Evolutionary conservation across 1,284 basidiomycete species (phyloP), one percentile per base, ranked within the genome.

Genomic region (Naganishia sp.): DNA sequence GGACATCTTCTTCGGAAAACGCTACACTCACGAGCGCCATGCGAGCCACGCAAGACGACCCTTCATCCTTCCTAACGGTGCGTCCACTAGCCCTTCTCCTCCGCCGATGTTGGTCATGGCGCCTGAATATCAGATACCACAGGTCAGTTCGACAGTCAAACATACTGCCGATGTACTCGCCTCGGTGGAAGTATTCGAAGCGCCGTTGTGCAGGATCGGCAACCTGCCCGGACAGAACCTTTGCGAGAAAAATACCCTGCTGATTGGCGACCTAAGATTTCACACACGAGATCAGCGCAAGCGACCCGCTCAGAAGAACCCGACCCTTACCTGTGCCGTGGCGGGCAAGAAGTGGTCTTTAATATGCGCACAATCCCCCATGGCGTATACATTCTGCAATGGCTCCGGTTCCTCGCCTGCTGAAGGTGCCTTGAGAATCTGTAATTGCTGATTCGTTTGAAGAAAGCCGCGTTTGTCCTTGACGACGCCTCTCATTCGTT

Each of bases 101-200:
- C 66, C 66, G 16, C 66, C 66, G 10, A 68, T 68, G 25, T 64
- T 68, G 2, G 66, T 64, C 66, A 68, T 68, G 16, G 66, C 43
- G 31, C 66, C 66, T 68, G 46, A 39, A 39, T 23, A 15, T 56
- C 28, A 50, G 28, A 5, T 28, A 2, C 2, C 28, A 5, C 28
- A 28, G 36, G 28, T 49, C 18, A 33, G 48, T 9, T 31, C 25
- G n/a, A 46, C 16, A n/a, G 18, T 7, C 6, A 49, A 2, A 5
- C 9, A 15, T 1, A 6, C 3, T 33, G 33, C 39, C 13, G n/a
- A 15, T 5, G 61, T n/a, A 54, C 66, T 54, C 16, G 60, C 66
- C 66, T 57, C 49, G 23, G 42, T 68, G 66, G 6, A 55, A 36
- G 33, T 68, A 68, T 23, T 46, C 56, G 21, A 68, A 68, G 10